Conservation (phyloP, 164 flowering plant genomes). For the Brasenia schreberi region DNA sequence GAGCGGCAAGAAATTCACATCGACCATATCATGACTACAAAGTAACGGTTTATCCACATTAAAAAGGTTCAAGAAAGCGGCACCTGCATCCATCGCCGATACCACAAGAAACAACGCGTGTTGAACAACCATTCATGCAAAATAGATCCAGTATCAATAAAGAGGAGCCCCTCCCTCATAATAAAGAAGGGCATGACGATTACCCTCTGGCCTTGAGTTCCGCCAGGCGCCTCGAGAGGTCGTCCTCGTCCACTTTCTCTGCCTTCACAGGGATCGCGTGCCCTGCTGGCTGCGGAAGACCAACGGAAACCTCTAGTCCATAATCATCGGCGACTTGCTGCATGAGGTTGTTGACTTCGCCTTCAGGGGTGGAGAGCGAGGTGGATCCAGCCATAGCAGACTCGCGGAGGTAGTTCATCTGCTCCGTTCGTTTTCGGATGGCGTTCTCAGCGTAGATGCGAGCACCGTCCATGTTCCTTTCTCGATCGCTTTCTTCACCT, state of each 20-base stretch:
- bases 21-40: too few species aligned
- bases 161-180: background rate
- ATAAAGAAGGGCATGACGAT: background rate
- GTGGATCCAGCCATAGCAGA: conserved; percentile 13
- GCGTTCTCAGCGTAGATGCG: conserved; percentile 17
- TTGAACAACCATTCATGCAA: background rate
- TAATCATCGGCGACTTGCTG: conserved; percentile 16
- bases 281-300: conserved; percentile 9
- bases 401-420: conserved; percentile 17
- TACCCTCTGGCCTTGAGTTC: conserved; percentile 17
- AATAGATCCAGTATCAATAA: background rate
- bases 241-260: conserved; percentile 17
- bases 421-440: conserved; percentile 15
- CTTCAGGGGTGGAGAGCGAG: conserved; percentile 13
- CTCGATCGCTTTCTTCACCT: conserved; percentile 19
- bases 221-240: conserved; percentile 13
- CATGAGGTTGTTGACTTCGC: conserved; percentile 14
- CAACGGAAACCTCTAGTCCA: conserved; percentile 14
- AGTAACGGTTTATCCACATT: too few species aligned
- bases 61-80: too few species aligned
- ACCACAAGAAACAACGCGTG: background rate
- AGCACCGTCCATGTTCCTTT: conserved; percentile 17
- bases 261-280: conserved; percentile 10
- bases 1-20: too few species aligned
- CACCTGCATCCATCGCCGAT: background rate